Conservation (phyloP, 176 grass and related monocot genomes). For the Cymbopogon citratus region DNA sequence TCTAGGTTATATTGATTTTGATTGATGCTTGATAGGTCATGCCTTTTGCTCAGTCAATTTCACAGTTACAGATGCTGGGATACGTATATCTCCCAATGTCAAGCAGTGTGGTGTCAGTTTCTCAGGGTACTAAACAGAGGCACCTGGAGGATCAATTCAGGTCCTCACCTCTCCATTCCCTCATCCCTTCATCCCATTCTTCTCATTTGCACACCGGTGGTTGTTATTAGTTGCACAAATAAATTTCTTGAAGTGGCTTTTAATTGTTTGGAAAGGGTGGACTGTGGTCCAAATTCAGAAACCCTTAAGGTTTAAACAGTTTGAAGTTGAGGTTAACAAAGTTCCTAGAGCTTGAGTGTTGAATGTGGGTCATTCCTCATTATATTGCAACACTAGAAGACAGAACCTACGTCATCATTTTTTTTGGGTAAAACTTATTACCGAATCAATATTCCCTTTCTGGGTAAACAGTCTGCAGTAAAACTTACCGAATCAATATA, state of each 20-base stretch:
- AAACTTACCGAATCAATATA: neutral
- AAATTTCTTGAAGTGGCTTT: neutral
- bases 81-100: neutral
- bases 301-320: neutral
- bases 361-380: neutral
- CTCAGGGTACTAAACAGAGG: neutral
- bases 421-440: neutral
- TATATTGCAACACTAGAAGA: neutral
- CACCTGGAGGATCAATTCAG: neutral
- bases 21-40: conserved; percentile 3
- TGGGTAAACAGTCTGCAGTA: neutral
- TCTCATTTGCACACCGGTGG: neutral
- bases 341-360: neutral
- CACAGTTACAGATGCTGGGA: neutral
- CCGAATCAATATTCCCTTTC: neutral
- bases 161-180: neutral
- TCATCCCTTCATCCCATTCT: conserved; percentile 12
- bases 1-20: neutral
- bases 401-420: neutral
- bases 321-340: neutral
- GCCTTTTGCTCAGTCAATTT: conserved; percentile 11
- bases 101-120: neutral
- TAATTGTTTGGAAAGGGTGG: neutral
- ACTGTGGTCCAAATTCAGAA: neutral
- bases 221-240: neutral